phyloP scores from a whole-genome alignment of 169 alveolate genomes.

The Plasmodium gaboni region DNA sequence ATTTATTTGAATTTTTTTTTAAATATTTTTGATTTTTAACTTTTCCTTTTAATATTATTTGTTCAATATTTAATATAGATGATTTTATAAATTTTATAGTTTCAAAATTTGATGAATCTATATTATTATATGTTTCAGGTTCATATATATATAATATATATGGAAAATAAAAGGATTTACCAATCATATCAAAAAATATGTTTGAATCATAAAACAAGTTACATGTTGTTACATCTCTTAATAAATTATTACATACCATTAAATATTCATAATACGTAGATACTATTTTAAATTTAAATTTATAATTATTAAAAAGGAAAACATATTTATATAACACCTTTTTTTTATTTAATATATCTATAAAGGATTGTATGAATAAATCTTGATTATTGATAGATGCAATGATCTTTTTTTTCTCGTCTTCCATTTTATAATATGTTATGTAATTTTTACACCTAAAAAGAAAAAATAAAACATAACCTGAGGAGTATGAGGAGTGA shows the following conservation, averaged over 20 bases:
- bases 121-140: slow-evolving; percentile 6
- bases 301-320: slow-evolving; percentile 54
- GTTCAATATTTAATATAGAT: slow-evolving; percentile 44
- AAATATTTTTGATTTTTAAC: slow-evolving; percentile 34
- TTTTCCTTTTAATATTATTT: slow-evolving; percentile 56
- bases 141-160: slow-evolving; percentile 56
- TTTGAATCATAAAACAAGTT: slow-evolving; percentile 39
- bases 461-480: background rate
- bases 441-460: background rate
- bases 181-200: slow-evolving; percentile 69
- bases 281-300: slow-evolving; percentile 58
- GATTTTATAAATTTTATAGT: slow-evolving; percentile 46
- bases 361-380: slow-evolving; percentile 14
- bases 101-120: background rate
- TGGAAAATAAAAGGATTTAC: slow-evolving; percentile 68
- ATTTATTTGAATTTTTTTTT: slow-evolving; percentile 6
- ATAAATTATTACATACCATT: slow-evolving; percentile 45
- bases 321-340: slow-evolving; percentile 60
- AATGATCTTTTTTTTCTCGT: slow-evolving; percentile 11
- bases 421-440: slow-evolving; percentile 28
- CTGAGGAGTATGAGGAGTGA: background rate
- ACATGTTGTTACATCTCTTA: slow-evolving; percentile 67
- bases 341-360: slow-evolving; percentile 41
- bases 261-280: slow-evolving; percentile 72
- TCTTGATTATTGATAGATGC: slow-evolving; percentile 25